Conservation (phyloP, 805 yeast genomes). For the Metschnikowia cerradonensis region DNA sequence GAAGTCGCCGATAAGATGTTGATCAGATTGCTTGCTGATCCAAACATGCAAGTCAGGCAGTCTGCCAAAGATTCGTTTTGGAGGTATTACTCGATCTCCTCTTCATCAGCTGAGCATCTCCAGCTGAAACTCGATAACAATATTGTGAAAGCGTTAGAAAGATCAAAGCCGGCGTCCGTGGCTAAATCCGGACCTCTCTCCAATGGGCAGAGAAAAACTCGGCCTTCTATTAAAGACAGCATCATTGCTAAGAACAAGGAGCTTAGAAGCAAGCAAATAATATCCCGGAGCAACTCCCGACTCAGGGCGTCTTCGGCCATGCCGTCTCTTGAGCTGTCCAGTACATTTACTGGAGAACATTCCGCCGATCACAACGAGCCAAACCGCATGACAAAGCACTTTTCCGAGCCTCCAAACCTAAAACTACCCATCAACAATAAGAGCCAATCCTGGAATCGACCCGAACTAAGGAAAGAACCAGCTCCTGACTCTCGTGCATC, state of each 20-base stretch:
- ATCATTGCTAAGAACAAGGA: slow-evolving; percentile 43
- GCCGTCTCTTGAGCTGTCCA: background rate
- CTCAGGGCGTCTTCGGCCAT: background rate
- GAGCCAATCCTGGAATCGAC: background rate
- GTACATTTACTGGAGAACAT: background rate
- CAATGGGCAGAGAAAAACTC: slow-evolving; percentile 17
- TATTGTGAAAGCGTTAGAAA: slow-evolving; percentile 57
- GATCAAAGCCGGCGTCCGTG: slow-evolving; percentile 45
- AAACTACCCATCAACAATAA: background rate
- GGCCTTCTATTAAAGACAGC: slow-evolving; percentile 48
- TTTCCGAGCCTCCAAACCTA: background rate
- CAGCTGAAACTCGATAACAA: slow-evolving; percentile 39
- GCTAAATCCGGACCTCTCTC: slow-evolving; percentile 5
- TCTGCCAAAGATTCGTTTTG: slow-evolving; percentile 71
- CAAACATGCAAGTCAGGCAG: slow-evolving; percentile 77
- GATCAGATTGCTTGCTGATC: slow-evolving; percentile 64
- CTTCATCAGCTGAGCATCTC: slow-evolving; percentile 44
- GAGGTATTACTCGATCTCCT: slow-evolving; percentile 56
- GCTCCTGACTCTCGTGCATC: background rate
- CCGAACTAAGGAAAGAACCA: background rate
- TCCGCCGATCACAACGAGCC: background rate
- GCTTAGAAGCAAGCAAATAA: slow-evolving; percentile 24
- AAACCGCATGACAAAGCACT: background rate
- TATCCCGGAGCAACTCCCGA: slow-evolving; percentile 18
- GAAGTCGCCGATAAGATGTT: slow-evolving; percentile 51